phyloP scores from a whole-genome alignment of 345 rosid species.

The Citrus glauca region DNA sequence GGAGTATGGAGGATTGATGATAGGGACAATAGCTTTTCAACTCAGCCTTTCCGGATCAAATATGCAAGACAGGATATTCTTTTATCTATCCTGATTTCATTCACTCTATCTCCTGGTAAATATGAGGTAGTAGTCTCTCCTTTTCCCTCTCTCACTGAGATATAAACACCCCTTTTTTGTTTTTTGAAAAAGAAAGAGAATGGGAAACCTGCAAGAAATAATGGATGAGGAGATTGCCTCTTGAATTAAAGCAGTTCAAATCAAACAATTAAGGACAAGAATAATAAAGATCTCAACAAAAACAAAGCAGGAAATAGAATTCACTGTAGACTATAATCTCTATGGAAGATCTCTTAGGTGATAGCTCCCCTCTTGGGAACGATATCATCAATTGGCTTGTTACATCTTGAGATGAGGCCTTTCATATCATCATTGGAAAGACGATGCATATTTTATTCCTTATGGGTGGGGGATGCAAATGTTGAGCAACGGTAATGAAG shows the following conservation, averaged over 20 bases:
- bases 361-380: not conserved
- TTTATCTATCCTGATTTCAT: conserved; percentile 72
- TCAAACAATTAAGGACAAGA: not conserved
- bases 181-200: not conserved
- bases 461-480: not conserved
- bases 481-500: not conserved
- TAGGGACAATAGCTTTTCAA: conserved; percentile 72
- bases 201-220: not conserved
- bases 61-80: conserved; percentile 91
- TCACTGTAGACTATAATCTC: not conserved
- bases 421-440: not conserved
- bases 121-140: conserved; percentile 45
- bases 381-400: not conserved
- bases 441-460: not conserved
- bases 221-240: not conserved
- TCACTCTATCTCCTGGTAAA: conserved; percentile 51
- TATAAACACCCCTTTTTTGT: not conserved
- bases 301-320: not conserved
- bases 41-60: conserved; percentile 85
- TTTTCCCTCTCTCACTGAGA: not conserved
- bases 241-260: not conserved
- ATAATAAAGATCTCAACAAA: not conserved
- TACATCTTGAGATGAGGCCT: not conserved
- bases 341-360: not conserved
- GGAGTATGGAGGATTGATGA: conserved; percentile 91